phyloP scores from a whole-genome alignment of 805 yeast genomes.

The Wickerhamomyces sydowiorum region DNA sequence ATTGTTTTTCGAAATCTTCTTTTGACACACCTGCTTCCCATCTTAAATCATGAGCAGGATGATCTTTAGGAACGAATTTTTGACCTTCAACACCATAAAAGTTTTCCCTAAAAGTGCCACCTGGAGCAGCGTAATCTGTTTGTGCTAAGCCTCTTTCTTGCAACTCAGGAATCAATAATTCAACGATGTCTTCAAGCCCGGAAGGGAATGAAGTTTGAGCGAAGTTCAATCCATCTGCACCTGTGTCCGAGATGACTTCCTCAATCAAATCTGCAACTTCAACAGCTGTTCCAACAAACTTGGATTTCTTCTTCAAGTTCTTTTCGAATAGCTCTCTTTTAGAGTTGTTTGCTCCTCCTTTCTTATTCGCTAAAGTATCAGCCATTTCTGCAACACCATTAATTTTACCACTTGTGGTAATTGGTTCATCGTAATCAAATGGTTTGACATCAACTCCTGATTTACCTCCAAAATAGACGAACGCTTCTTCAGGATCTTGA shows the following conservation, averaged over 20 bases:
- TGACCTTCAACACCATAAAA: constrained; percentile 13
- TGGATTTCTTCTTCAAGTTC: constrained; percentile 29
- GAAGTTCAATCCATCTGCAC: constrained; percentile 37
- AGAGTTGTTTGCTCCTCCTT: too few species aligned
- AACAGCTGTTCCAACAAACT: constrained; percentile 26
- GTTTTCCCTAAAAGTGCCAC: constrained; percentile 13
- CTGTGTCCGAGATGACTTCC: too few species aligned
- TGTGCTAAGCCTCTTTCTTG: constrained; percentile 29
- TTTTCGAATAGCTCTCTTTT: constrained; percentile 21
- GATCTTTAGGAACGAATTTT: constrained; percentile 5
- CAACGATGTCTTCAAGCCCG: constrained; percentile 33
- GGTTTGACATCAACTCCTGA: constrained; percentile 35
- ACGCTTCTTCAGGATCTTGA: constrained; percentile 32
- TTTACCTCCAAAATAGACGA: constrained; percentile 40
- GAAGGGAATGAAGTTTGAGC: constrained; percentile 33
- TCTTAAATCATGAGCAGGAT: constrained; percentile 5
- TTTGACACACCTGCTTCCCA: constrained; percentile 16
- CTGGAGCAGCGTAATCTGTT: constrained; percentile 29
- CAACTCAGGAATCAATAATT: constrained; percentile 31
- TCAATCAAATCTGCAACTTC: constrained; percentile 36
- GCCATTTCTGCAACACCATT: constrained; percentile 29
- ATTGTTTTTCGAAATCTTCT: too few species aligned
- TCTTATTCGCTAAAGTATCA: too few species aligned
- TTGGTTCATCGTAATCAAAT: constrained; percentile 30
- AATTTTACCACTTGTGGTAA: constrained; percentile 23